Base-by-base conservation (phyloP, 192 early-diverging fungal genomes). In the Chytriomyces sp. region DNA sequence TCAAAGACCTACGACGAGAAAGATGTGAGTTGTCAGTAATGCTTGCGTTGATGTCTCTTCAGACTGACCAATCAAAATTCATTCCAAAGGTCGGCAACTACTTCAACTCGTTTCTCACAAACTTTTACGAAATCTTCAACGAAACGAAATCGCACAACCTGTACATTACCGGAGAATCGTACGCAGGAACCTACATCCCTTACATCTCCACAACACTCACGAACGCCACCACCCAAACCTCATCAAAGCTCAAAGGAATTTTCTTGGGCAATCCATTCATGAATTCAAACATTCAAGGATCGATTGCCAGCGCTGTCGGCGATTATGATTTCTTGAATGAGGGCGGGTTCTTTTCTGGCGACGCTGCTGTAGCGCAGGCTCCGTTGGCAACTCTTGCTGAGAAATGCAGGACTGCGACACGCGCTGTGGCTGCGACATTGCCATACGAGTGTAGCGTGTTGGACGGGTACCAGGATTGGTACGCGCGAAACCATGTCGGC, bases 81-180 rank as follows among this genome's bases (percentile, higher is more conserved):
- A 35, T 35, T 35, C 35, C 35, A 35, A 35, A 35, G 35, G 35
- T 76, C 43, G 74, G 20, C 5, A 45, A 16, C 5, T 65, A 72
- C 60, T 70, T 77, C 35, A 23, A 76, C 50, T 47, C 68, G 0
- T 77, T 77, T 50, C n/a, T 77, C 16, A 45, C 9, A 18, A 69
- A 69, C 45, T 77, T 72, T 20, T 91, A 84, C 76, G 70, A 76
- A 5, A 70, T 81, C 61, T 86, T 89, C 69, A 87, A 87, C 0
- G 83, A 91, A 64, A 82, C 86, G 45, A 86, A 84, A 48, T 76
- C 68, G 20, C 79, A 78, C 20, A 86, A 89, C 26, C 82, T 93
- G 60, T 91, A 87, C 76, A 78, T 93, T 26, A 81, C 90, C 28
- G 90, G 87, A 7, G 70, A 79, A 44, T 67, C 61, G 3, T 79